Conservation (phyloP, 2,329 filamentous ascomycete genomes). For the Xylariales sp. region DNA sequence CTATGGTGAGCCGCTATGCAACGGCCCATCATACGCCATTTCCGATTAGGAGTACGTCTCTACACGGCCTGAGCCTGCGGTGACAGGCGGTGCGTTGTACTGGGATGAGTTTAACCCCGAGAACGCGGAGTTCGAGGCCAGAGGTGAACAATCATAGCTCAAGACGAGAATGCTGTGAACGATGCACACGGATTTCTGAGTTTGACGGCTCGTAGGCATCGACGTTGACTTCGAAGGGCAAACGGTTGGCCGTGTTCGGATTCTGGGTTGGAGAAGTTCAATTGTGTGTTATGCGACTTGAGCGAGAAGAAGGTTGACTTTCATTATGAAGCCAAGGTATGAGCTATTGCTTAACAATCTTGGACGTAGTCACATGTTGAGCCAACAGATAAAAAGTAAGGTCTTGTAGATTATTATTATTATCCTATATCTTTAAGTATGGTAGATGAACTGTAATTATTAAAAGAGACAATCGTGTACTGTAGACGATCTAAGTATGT, state of each 20-base stretch:
- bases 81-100: conserved; percentile 17
- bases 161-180: conserved; percentile 13
- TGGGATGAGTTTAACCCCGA: conserved; percentile 20
- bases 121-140: conserved; percentile 13
- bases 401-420: too few species aligned
- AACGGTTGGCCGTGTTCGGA: not conserved
- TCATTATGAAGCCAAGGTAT: not conserved
- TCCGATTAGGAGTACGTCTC: conserved; percentile 20
- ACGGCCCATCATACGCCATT: conserved; percentile 19
- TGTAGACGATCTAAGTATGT: too few species aligned
- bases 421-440: too few species aligned
- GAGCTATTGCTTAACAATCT: too few species aligned
- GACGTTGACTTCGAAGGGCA: not conserved
- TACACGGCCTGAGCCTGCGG: conserved; percentile 15
- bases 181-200: not conserved
- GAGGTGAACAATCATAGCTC: conserved; percentile 13
- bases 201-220: not conserved
- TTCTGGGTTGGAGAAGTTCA: not conserved
- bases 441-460: too few species aligned
- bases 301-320: not conserved
- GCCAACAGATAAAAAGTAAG: too few species aligned
- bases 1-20: conserved; percentile 11
- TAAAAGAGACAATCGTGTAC: too few species aligned
- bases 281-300: not conserved
- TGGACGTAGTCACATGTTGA: too few species aligned